Base-by-base conservation (phyloP, 2,329 filamentous ascomycete genomes). In the Bipolaris cookei region DNA sequence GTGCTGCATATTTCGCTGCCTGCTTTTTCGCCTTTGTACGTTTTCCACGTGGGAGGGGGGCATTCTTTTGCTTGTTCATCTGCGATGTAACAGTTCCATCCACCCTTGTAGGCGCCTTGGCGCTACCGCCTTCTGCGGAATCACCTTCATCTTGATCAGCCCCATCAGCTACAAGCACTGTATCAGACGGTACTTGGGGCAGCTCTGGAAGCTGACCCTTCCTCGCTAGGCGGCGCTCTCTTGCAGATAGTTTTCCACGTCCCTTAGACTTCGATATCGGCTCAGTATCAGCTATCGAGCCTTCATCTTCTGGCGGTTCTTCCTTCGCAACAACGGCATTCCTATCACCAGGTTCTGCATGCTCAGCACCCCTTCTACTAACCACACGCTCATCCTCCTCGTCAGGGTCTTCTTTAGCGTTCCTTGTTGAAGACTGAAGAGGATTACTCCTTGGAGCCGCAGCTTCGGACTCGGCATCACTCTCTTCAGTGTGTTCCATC, bases 1-100 rank as follows among this genome's bases (percentile, higher is more conserved):
- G 95, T 67, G 96, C 82, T 43, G 90, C 94, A 78, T 99, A 99
- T 75, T 97, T 97, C 56, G 86, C 81, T 3, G 91, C 91, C 1
- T 91, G 88, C 76, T 95, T 96, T 81, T 96, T 97, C 41, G 88
- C 88, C 74, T 96, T 97, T 58, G 84, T 84, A 56, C 86, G 87
- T 75, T 96, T 92, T 28, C 92, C 92, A 55, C 93, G 88, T 13
- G 83, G 77, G 1, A 76, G 65, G 1, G 76, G 71, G 0, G 58
- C 62, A 66, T 70, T 66, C 55, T 61, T 66, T 21, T 64, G 61
- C 46, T 72, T 75, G 2, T 69, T 69, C 20, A 62, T 61, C 58
- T 71, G 63, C 2, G 71, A 67, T 16, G 66, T 66, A 2, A 70
- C 71, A 64, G 61, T 75, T 16, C 55, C 70, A 4, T 69, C 63